Base-by-base conservation (phyloP, 2,329 filamentous ascomycete species). In the Achaetomium macrosporum region DNA sequence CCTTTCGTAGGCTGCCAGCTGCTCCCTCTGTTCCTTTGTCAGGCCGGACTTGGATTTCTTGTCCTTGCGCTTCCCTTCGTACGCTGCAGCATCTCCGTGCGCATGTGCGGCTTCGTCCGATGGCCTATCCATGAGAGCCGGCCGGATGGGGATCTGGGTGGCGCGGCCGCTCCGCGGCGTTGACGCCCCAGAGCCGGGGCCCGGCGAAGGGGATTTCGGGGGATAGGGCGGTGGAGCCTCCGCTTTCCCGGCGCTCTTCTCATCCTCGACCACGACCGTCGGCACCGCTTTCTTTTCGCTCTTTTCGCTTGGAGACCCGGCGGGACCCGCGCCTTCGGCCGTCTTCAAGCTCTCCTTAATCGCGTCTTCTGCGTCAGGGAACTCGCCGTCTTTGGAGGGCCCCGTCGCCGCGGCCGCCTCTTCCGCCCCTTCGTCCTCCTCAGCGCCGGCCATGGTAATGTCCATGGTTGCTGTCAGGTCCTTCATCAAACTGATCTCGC, bases 381-480 rank as follows among this genome's bases (percentile, higher is more conserved):
- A 81, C 60, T 84, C 79, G 41, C 66, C 71, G 2, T 77, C 57
- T 33, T 55, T 55, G 12, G 47, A 36, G 30, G 42, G 71, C 2
- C 64, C 65, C 13, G 71, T 72, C 19, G 72, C 74, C 16, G 69
- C 68, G 0, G 69, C 69, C 56, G 72, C 73, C 12, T 70, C 71
- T 25, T 25, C 25, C 56, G 72, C 73, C 42, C 74, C 73, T 42
- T 81, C 83, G 57, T 85, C 83, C 61, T 87, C 85, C 63, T 90
- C 88, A 69, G 83, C 82, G 56, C 84, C 84, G 51, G 88, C 78
- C 84, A 90, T 92, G 17, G 90, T 91, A 61, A 99, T 97, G 65
- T 99, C 93, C 92, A 99, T 97, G 42, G 91, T 96, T 65, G 90
- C 90, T 16, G 92, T 97, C 50, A 99, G 79, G 66, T 99, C 93